Evolutionary conservation across 148 eudicot species (phyloP).

Genomic region (Nyssa sinensis): DNA sequence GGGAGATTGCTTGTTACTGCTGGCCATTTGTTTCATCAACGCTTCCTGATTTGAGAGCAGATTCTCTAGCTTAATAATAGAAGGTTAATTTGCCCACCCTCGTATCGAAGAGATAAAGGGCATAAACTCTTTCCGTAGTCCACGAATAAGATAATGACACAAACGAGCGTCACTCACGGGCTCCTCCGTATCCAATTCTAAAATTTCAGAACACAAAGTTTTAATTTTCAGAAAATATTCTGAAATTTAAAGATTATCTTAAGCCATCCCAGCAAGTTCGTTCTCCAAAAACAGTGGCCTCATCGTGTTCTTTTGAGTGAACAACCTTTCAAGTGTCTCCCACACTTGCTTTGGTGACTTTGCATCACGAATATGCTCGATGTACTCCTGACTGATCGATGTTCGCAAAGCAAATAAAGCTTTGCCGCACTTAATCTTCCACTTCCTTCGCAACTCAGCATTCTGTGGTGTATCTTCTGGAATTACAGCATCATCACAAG

Average conservation of each 20-base stretch:
- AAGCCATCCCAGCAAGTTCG: slow-evolving; percentile 4
- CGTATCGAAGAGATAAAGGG: slow-evolving; percentile 10
- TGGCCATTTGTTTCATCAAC: slow-evolving; percentile 14
- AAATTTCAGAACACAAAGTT: slow-evolving; percentile 11
- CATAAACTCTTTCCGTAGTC: slow-evolving; percentile 10
- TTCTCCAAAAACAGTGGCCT: no score
- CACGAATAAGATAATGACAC: no score
- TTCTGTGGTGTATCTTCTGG: no score
- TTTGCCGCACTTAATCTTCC: slow-evolving; percentile 23
- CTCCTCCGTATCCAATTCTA: slow-evolving; percentile 19
- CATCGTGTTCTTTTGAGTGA: no score
- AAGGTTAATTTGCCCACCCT: slow-evolving; percentile 17
- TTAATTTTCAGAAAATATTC: slow-evolving; percentile 13
- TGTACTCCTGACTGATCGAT: slow-evolving; percentile 7
- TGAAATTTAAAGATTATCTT: slow-evolving; percentile 14
- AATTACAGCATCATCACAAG: no score
- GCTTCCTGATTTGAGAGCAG: slow-evolving; percentile 7
- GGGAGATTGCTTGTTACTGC: no score
- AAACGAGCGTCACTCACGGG: slow-evolving; percentile 13
- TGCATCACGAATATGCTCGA: not conserved
- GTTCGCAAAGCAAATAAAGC: slow-evolving; percentile 18
- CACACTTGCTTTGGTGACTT: no score
- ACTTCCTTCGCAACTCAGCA: slow-evolving; percentile 12
- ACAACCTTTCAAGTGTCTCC: no score
- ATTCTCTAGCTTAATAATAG: slow-evolving; percentile 6